phyloP scores from a whole-genome alignment of 2,329 filamentous ascomycete genomes.

The Arthrinium puccinioides region DNA sequence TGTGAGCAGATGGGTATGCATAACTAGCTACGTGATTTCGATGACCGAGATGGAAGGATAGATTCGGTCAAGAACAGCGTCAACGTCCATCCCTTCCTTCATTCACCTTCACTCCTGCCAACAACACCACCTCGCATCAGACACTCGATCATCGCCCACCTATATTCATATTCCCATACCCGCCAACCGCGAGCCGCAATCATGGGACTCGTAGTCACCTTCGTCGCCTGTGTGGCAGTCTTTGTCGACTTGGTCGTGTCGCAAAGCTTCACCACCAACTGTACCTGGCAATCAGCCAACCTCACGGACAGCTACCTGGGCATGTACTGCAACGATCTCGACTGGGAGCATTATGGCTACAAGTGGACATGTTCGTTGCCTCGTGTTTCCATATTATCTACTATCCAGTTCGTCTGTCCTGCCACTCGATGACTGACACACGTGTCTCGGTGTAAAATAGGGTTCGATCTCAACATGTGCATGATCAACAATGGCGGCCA shows the following conservation, averaged over 20 bases:
- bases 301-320: slow-evolving; percentile 25
- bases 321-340: slow-evolving; percentile 31
- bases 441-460: slow-evolving; percentile 13
- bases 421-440: not conserved
- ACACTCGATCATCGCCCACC: no score
- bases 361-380: slow-evolving; percentile 28
- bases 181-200: not conserved
- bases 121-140: no score
- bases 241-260: slow-evolving; percentile 20
- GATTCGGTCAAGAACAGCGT: no score
- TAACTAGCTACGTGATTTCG: no score
- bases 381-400: not conserved
- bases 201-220: slow-evolving; percentile 5
- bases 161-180: no score
- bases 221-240: slow-evolving; percentile 7
- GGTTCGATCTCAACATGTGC: slow-evolving; percentile 27
- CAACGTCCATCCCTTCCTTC: no score
- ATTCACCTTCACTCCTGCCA: no score
- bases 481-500: slow-evolving; percentile 20
- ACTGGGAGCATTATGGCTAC: slow-evolving; percentile 25
- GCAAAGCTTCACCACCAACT: slow-evolving; percentile 25
- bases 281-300: slow-evolving; percentile 27
- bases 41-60: no score
- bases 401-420: not conserved
- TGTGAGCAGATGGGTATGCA: no score